Percentiles rank a stretch among this genome's conserved stretches.
Evolutionary conservation across 2,329 filamentous ascomycete species (phyloP).

Genomic region (Didymella pinodella): DNA sequence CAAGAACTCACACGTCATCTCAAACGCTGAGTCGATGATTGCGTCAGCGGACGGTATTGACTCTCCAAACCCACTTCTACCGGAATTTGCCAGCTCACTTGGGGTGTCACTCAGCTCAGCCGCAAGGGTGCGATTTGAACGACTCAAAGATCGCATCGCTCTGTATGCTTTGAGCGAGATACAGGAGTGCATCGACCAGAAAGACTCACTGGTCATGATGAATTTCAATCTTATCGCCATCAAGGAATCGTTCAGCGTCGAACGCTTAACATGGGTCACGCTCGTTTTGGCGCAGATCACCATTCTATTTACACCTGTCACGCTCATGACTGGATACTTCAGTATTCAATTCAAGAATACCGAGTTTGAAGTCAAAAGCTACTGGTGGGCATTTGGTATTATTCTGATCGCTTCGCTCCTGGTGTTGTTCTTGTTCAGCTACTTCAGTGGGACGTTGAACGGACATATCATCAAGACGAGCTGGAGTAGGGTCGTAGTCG

Average conservation of each 20-base stretch:
- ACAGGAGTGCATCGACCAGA: slow-evolving; percentile 71
- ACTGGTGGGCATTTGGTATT: slow-evolving; percentile 73
- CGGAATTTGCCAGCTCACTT: slow-evolving; percentile 51
- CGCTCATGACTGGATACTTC: slow-evolving; percentile 78
- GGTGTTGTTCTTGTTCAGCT: slow-evolving; percentile 65
- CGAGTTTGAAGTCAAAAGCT: slow-evolving; percentile 68
- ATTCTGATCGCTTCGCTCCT: slow-evolving; percentile 68
- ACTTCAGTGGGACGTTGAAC: slow-evolving; percentile 65
- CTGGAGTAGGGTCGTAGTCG: slow-evolving; percentile 43
- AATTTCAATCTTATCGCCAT: slow-evolving; percentile 81
- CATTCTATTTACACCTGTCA: slow-evolving; percentile 78
- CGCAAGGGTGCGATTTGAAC: slow-evolving; percentile 65
- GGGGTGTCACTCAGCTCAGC: slow-evolving; percentile 58
- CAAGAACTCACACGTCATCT: slow-evolving; percentile 54
- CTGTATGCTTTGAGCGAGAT: slow-evolving; percentile 69
- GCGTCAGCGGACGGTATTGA: slow-evolving; percentile 34
- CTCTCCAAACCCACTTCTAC: slow-evolving; percentile 34
- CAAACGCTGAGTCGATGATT: slow-evolving; percentile 40
- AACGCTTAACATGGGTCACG: slow-evolving; percentile 74
- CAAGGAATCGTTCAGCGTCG: slow-evolving; percentile 76
- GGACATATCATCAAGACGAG: slow-evolving; percentile 59
- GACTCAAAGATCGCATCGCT: slow-evolving; percentile 66
- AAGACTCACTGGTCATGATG: slow-evolving; percentile 73
- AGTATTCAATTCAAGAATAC: slow-evolving; percentile 69
- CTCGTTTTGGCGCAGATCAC: slow-evolving; percentile 77